Base-by-base conservation (phyloP, 306 rosid species). In the Cicer yamashitae region DNA sequence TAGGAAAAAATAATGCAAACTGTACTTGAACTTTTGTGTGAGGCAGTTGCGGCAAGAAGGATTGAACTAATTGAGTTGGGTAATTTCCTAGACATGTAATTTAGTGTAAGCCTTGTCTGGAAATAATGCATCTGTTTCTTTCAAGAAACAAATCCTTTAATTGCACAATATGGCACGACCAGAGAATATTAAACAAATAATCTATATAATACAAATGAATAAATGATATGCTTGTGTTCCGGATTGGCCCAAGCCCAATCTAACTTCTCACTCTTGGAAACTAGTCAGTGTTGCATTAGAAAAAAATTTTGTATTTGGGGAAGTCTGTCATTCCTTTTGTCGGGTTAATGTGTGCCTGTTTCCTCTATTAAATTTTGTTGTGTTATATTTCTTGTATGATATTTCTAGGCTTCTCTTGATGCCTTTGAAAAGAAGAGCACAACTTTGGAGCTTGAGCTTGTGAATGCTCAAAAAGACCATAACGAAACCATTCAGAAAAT, bases 341-440 rank as follows among this genome's bases (percentile, higher is more conserved):
- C 68, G 8, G 40, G 54, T 39, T 77, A 14, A 45, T 14, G 52
- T 69, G 44, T 71, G 22, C 51, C 63, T 72, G 60, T 72, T 80
- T 67, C 45, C 53, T 63, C 64, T 57, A 13, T 44, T 81, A 51
- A 47, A 60, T 61, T 45, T 18, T 8, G 37, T 77, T 63, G 22
- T 51, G 37, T 70, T 43, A 17, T n/a, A 38, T 52, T 82, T 22
- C 45, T 56, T 73, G 74, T 78, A 34, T 81, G 12, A 43, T 68
- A 60, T 71, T 48, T 77, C 15, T 87, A 91, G 98, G 85, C 73
- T 80, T 87, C 98, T 40, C 34, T 94, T 86, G 86, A 88, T 79
- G 80, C 86, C 76, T 81, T 91, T 39, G 96, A 87, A 79, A 90
- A 86, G 85, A 91, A 84, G 88, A 85, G 77, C 39, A 68, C 79